Percentiles rank a stretch among this genome's conserved stretches.
phyloP scores from a whole-genome alignment of 768 basidiomycete genomes.

The Kwoniella sp. region DNA sequence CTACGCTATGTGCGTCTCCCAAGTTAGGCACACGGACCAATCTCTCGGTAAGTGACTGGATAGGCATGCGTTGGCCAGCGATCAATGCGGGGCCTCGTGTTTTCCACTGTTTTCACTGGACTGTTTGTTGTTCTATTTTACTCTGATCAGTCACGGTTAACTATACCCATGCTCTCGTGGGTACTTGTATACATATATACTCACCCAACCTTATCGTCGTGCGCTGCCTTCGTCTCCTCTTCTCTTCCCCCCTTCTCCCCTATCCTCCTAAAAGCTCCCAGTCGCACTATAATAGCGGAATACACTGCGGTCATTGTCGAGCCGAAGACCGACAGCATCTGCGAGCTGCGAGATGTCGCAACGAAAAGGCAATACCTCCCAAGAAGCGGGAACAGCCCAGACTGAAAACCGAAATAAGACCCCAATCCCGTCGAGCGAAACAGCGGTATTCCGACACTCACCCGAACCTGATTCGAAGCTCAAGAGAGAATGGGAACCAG shows the following conservation, averaged over 20 bases:
- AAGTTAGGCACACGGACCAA: not conserved
- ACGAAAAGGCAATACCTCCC: not conserved
- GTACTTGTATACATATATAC: too few relatives aligned
- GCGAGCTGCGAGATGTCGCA: too few relatives aligned
- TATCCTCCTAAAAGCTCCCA: too few relatives aligned
- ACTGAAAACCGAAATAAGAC: not conserved
- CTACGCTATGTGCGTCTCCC: too few relatives aligned
- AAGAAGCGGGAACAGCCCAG: not conserved
- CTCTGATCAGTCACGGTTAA: not conserved
- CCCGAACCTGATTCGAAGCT: constrained; percentile 29
- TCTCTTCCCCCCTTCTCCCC: too few relatives aligned
- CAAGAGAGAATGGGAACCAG: constrained; percentile 42
- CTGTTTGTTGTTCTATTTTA: not conserved
- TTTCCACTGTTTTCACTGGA: not conserved
- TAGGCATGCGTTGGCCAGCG: not conserved
- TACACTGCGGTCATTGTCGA: too few relatives aligned
- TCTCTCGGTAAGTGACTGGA: not conserved
- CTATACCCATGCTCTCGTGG: not conserved
- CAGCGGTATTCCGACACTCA: constrained; percentile 38
- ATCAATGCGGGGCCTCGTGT: not conserved
- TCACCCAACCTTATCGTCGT: too few relatives aligned
- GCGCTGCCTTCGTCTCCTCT: too few relatives aligned
- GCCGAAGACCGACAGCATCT: too few relatives aligned
- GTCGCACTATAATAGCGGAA: too few relatives aligned
- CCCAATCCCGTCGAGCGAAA: constrained; percentile 13